Evolutionary conservation across 371 early-diverging fungal species (phyloP).

Genomic region (Nematocida sp.): DNA sequence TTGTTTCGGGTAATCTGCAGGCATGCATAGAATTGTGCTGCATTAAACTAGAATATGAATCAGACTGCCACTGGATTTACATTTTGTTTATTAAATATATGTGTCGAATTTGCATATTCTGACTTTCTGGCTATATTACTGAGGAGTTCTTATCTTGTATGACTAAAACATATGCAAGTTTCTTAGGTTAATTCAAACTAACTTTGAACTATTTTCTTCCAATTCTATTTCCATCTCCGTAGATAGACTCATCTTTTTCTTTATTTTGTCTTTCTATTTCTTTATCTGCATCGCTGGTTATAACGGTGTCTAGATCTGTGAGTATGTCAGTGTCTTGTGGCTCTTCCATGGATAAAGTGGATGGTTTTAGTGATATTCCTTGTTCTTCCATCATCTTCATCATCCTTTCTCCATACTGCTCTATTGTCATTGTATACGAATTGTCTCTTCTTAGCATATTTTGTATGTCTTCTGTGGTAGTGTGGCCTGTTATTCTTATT

Average conservation of each 20-base stretch:
- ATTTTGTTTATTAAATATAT: too few species aligned
- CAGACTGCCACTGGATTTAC: too few species aligned
- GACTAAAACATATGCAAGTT: too few species aligned
- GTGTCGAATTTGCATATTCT: too few species aligned
- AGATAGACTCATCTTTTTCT: constrained; percentile 7
- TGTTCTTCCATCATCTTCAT: constrained; percentile 16
- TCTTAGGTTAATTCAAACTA: too few species aligned
- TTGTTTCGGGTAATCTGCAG: too few species aligned
- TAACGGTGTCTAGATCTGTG: not conserved
- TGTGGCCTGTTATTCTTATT: constrained; percentile 26
- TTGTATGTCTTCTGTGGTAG: constrained; percentile 11
- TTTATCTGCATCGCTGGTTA: not conserved
- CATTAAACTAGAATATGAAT: too few species aligned
- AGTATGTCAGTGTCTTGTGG: constrained; percentile 16
- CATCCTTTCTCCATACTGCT: constrained; percentile 56
- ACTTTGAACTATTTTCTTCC: constrained; percentile 31
- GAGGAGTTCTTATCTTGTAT: too few species aligned
- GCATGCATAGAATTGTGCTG: too few species aligned
- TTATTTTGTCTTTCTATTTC: not conserved
- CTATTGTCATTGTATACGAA: constrained; percentile 44
- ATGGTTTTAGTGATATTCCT: not conserved
- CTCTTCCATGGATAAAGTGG: not conserved
- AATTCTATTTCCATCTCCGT: constrained; percentile 51
- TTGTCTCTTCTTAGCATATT: constrained; percentile 21
- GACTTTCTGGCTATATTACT: too few species aligned